Conservation (phyloP, 2,329 filamentous ascomycete genomes). For the Botrytis tulipae region DNA sequence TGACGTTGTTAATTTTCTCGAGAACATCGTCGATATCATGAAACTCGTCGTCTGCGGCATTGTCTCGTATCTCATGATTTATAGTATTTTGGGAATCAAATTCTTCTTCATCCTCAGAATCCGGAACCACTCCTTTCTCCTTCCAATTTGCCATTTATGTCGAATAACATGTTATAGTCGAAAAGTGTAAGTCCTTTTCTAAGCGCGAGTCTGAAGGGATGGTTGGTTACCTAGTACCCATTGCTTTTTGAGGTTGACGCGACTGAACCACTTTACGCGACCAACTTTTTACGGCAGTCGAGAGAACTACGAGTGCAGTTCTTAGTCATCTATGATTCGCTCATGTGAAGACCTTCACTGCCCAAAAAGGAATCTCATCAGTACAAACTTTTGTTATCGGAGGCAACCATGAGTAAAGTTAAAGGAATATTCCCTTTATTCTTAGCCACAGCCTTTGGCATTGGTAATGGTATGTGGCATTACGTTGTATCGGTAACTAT, state of each 20-base stretch:
- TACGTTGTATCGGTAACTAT: background rate
- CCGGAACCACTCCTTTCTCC: slow-evolving; percentile 39
- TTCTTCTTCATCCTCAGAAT: slow-evolving; percentile 40
- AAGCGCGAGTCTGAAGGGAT: slow-evolving; percentile 1
- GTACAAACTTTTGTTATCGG: background rate
- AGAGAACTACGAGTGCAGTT: background rate
- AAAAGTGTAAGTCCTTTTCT: slow-evolving; percentile 5
- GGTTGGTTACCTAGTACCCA: background rate
- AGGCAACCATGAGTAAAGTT: slow-evolving; percentile 33
- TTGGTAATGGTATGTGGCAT: slow-evolving; percentile 35
- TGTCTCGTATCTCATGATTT: slow-evolving; percentile 11
- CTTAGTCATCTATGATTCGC: background rate
- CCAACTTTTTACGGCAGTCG: slow-evolving; percentile 6
- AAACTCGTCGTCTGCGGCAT: slow-evolving; percentile 14
- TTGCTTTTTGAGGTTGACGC: slow-evolving; percentile 21
- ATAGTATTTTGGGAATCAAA: slow-evolving; percentile 28
- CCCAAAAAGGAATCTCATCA: background rate
- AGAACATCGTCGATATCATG: slow-evolving; percentile 7
- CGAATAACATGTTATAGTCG: slow-evolving; percentile 29
- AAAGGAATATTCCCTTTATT: slow-evolving; percentile 35
- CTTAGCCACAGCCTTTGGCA: slow-evolving; percentile 35
- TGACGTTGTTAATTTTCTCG: background rate
- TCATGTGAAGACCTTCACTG: background rate
- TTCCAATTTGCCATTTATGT: slow-evolving; percentile 39
- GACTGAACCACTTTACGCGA: slow-evolving; percentile 21